Conservation (phyloP, 2,329 filamentous ascomycete species). For the Calonectria naviculata region DNA sequence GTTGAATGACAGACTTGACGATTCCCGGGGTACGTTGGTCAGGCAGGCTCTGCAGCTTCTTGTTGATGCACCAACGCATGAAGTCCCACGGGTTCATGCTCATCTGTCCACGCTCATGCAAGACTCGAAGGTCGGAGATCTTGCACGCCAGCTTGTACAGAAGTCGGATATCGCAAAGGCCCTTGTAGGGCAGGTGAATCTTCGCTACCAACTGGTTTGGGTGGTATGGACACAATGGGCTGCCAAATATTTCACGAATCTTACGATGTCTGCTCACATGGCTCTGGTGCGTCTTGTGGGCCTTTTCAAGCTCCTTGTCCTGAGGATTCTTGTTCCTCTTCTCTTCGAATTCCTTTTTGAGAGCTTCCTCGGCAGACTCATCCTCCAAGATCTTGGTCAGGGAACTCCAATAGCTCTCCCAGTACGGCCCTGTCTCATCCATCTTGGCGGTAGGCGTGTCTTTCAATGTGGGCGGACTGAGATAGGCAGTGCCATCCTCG, state of each 20-base stretch:
- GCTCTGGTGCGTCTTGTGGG: conserved; percentile 22
- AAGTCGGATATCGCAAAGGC: conserved; percentile 46
- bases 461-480: neutral
- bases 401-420: neutral
- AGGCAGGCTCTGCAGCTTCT: neutral
- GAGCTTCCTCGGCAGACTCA: neutral
- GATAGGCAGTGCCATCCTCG: neutral
- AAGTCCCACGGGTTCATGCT: conserved; percentile 52
- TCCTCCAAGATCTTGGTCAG: neutral
- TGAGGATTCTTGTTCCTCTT: neutral
- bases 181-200: conserved; percentile 41
- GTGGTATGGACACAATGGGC: conserved; percentile 39
- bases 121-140: conserved; percentile 42
- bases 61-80: conserved; percentile 44
- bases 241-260: conserved; percentile 49
- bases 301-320: neutral
- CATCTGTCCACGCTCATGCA: conserved; percentile 39
- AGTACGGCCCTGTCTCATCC: neutral
- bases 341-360: neutral
- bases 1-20: conserved; percentile 29
- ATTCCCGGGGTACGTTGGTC: conserved; percentile 10
- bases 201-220: conserved; percentile 51
- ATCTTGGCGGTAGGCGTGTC: neutral
- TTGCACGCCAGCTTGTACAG: conserved; percentile 50
- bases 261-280: conserved; percentile 48